Conservation (phyloP, 306 rosid genomes). For the Ochetophila trinervis region DNA sequence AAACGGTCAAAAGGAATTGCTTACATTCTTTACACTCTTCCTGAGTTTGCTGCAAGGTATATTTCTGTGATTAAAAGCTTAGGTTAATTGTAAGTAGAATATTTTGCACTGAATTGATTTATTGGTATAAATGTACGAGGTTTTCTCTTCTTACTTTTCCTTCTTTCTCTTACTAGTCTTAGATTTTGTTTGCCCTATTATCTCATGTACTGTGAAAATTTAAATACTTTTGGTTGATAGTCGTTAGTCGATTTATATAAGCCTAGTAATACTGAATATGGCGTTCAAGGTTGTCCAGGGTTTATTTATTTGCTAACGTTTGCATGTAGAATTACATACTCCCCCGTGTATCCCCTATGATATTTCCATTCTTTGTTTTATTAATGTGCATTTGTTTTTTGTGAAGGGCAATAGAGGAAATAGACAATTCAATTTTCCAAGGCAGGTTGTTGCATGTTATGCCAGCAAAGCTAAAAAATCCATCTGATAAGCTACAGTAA, state of each 20-base stretch:
- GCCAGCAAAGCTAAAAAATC: slow-evolving; percentile 58
- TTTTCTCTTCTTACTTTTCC: background rate
- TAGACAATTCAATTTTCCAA: slow-evolving; percentile 77
- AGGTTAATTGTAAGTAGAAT: background rate
- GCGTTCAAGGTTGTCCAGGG: background rate
- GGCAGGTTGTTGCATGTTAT: slow-evolving; percentile 90
- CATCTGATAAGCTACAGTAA: slow-evolving; percentile 59
- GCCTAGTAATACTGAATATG: background rate
- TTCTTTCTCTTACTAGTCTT: background rate
- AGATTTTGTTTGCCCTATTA: background rate
- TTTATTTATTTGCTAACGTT: background rate
- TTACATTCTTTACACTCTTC: slow-evolving; percentile 49
- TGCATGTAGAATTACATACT: background rate
- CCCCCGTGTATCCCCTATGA: background rate
- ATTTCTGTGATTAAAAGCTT: slow-evolving; percentile 11
- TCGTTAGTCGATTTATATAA: background rate
- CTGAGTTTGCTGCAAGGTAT: slow-evolving; percentile 67
- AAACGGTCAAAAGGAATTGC: slow-evolving; percentile 77
- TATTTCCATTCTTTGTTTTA: background rate
- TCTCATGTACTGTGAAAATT: background rate
- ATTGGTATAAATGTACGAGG: background rate
- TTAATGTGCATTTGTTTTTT: background rate
- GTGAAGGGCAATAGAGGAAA: slow-evolving; percentile 66
- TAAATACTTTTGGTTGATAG: background rate
- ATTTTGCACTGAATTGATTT: background rate